These are phyloP conservation scores for Penicillium pulvis DNA, from an alignment of 495 filamentous ascomycete species.

Conservation along the genomic window DNA sequence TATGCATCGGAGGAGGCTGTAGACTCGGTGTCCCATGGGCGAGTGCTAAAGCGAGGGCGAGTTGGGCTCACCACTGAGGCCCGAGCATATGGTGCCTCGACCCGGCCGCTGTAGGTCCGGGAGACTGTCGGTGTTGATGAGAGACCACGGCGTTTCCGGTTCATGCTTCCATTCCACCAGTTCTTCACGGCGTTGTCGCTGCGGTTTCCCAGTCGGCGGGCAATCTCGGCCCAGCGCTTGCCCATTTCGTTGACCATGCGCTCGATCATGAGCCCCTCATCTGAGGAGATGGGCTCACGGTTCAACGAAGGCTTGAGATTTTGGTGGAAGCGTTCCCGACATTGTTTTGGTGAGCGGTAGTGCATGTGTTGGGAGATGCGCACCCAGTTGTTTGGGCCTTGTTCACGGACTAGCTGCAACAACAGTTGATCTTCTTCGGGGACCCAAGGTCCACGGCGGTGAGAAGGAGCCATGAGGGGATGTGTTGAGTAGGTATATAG, in stretches of 20 bases:
- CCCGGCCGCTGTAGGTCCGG: conserved; percentile 43
- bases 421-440: conserved; percentile 76
- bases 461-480: conserved; percentile 48
- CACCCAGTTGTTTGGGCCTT: conserved; percentile 91
- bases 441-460: conserved; percentile 89
- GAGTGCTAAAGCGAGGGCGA: conserved; percentile 38
- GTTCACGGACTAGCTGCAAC: conserved; percentile 68
- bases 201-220: conserved; percentile 78
- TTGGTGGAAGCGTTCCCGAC: conserved; percentile 92
- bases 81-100: conserved; percentile 45
- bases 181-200: conserved; percentile 99
- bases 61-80: conserved; percentile 37
- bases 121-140: conserved; percentile 41
- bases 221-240: conserved; percentile 95
- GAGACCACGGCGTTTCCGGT: conserved; percentile 61
- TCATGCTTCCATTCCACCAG: conserved; percentile 98
- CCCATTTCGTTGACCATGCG: conserved; percentile 79
- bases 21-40: conserved; percentile 38
- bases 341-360: conserved; percentile 90
- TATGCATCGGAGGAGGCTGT: conserved; percentile 8
- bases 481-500: background rate
- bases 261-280: conserved; percentile 85
- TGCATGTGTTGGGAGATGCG: conserved; percentile 76
- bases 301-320: conserved; percentile 91
- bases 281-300: conserved; percentile 87